Percentiles rank a stretch among this genome's conserved stretches.
Conservation (phyloP, 2,329 filamentous ascomycete species). For the Penicillium brasilianum region DNA sequence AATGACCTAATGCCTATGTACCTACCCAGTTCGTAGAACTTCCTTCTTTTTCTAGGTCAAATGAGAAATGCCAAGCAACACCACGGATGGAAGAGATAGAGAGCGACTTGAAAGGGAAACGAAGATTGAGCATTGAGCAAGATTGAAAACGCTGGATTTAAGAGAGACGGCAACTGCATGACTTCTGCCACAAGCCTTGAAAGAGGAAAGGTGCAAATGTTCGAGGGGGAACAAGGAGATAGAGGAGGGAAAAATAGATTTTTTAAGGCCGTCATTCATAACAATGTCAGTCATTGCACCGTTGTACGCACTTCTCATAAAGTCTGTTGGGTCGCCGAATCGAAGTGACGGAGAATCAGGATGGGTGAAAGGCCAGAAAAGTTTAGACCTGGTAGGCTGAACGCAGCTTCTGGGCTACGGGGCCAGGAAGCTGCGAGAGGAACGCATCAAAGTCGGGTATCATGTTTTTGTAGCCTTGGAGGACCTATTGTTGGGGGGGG, state of each 20-base stretch:
- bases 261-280: constrained; percentile 9
- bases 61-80: constrained; percentile 15
- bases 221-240: not conserved
- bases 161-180: not conserved
- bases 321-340: not conserved
- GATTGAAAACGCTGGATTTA: constrained; percentile 16
- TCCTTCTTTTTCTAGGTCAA: constrained; percentile 24
- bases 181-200: not conserved
- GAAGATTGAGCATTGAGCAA: constrained; percentile 9
- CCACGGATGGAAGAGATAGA: too few species aligned
- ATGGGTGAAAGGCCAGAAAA: not conserved
- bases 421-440: constrained; percentile 47
- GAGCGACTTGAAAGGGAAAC: constrained; percentile 4
- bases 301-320: not conserved
- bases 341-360: constrained; percentile 2
- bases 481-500: constrained; percentile 38
- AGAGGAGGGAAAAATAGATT: not conserved
- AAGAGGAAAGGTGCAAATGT: not conserved
- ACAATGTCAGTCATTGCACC: constrained; percentile 3
- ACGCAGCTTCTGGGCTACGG: constrained; percentile 49
- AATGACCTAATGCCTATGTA: constrained; percentile 18
- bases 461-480: constrained; percentile 54
- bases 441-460: constrained; percentile 56
- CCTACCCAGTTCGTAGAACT: constrained; percentile 2
- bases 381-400: constrained; percentile 49